Evolutionary conservation across 768 basidiomycete genomes (phyloP), one percentile per base, ranked within the genome.

Genomic region (Mycena metata): DNA sequence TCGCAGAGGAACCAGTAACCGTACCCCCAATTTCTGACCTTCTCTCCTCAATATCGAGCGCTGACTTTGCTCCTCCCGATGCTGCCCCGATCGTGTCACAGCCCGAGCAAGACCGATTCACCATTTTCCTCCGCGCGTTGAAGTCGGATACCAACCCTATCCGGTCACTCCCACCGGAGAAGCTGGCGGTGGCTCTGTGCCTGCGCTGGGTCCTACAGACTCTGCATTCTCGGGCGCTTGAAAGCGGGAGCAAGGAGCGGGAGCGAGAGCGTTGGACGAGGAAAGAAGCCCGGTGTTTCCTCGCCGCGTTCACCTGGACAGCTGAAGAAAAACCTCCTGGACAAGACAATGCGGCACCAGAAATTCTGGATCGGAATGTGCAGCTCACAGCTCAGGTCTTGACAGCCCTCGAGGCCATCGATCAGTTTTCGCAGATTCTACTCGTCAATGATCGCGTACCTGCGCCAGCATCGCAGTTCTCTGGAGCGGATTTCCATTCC

Each of bases 231-330:
- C 86, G 91, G 19, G 86, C 88, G 26, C 69, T 82, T 56, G 90
- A 88, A 72, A 82, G 70, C 45, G 79, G 79, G 19, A 88, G 80
- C 67, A 88, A 84, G 72, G 90, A 88, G n/a, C 84, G 88, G 45
- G 86, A 90, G 66, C 84, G 83, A 69, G 92, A 92, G 74, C 82
- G 86, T 26, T 95, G 93, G 93, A 90, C 89, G 0, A 82, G 77
- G 67, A 79, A 77, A 7, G 93, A 95, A 75, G 90, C 87, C 5
- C 81, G 74, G 4, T 87, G 86, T 33, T 83, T 93, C 73, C 82
- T 94, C 47, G 80, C 86, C 0, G 81, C 88, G 36, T 88, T 89
- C 76, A 60, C 67, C 36, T 77, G 79, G 76, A 55, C 76, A 52
- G 54, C 54, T 57, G 54, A 57, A 36, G 60, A 21, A 59, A 55